These are phyloP conservation scores for Monosporozyma aerobia DNA, from an alignment of 805 yeast genomes.

Conservation along the genomic window DNA sequence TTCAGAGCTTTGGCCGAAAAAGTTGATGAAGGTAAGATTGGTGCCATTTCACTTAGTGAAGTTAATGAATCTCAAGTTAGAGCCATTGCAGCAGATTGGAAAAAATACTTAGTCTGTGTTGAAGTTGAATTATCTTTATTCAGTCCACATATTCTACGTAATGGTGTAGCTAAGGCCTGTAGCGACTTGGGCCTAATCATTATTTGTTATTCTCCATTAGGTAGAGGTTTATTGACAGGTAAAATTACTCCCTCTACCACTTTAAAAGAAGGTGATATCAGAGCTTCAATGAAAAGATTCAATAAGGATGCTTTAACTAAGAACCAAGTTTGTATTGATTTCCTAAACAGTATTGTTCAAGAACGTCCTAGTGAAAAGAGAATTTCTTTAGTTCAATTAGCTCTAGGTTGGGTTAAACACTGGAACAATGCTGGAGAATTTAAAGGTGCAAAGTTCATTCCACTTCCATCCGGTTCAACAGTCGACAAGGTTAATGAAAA, in stretches of 20 bases:
- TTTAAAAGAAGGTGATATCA: slow-evolving; percentile 43
- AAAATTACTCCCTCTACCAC: slow-evolving; percentile 36
- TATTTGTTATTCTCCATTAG: slow-evolving; percentile 76
- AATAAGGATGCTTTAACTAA: slow-evolving; percentile 43
- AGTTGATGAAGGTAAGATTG: slow-evolving; percentile 55
- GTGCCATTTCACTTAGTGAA: slow-evolving; percentile 69
- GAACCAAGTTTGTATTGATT: slow-evolving; percentile 43
- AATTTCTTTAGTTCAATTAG: slow-evolving; percentile 54
- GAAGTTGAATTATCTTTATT: slow-evolving; percentile 76
- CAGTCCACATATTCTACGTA: slow-evolving; percentile 47
- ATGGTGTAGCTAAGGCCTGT: slow-evolving; percentile 57
- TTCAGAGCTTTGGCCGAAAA: slow-evolving; percentile 47
- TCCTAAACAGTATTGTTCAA: slow-evolving; percentile 41
- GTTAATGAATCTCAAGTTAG: slow-evolving; percentile 51
- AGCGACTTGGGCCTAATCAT: slow-evolving; percentile 53
- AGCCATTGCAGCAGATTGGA: slow-evolving; percentile 44
- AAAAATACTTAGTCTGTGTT: slow-evolving; percentile 49
- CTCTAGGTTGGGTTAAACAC: slow-evolving; percentile 56
- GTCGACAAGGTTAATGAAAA: slow-evolving; percentile 53
- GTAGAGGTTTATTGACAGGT: slow-evolving; percentile 73
- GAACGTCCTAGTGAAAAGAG: slow-evolving; percentile 38
- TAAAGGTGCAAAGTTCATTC: slow-evolving; percentile 45
- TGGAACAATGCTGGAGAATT: slow-evolving; percentile 31
- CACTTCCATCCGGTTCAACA: slow-evolving; percentile 74
- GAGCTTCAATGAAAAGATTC: slow-evolving; percentile 48